Base-by-base conservation (phyloP, 176 grass and related monocot genomes). In the Eleusine indica region DNA sequence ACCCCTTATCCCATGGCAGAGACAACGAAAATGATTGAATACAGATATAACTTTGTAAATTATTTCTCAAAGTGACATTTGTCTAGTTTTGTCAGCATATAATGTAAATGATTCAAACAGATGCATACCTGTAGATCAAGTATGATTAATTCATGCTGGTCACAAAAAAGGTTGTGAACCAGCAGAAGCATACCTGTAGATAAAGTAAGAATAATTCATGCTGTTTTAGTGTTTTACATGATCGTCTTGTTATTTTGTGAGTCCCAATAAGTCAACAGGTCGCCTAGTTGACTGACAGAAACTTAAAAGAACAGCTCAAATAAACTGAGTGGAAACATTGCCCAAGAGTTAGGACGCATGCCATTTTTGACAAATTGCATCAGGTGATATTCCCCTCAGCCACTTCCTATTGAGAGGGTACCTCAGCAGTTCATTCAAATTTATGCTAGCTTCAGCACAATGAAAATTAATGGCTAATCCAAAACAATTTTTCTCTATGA, bases 41-140 rank as follows among this genome's bases (percentile, higher is more conserved):
- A 32, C 12, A 48, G 29, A 47, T 77, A 52, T 3, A 6, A 15
- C 16, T 47, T 25, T 47, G 65, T 30, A 19, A 7, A 68, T n/a
- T 62, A 8, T 71, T 73, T 73, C 25, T 16, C 2, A 3, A 62
- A 73, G 17, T 2, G 11, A 2, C 44, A 73, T 32, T 21, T 5
- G n/a, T 64, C 16, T 49, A 73, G 25, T 28, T 35, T 67, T 37
- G 10, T 6, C 56, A 65, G 21, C 15, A 75, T 83, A 43, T 83
- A 70, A 35, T 16, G 22, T 57, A 57, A 41, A 38, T 3, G 22
- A 69, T 78, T n/a, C 1, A 16, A 62, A 51, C 37, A 71, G 22
- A 77, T 63, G 75, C 52, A 71, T 39, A 85, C 14, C 48, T 63
- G 28, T 49, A 25, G 71, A 74, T 12, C 42, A 81, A 43, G 70